phyloP scores from a whole-genome alignment of 1,284 basidiomycete genomes.

The Fomitopsis schrenkii region DNA sequence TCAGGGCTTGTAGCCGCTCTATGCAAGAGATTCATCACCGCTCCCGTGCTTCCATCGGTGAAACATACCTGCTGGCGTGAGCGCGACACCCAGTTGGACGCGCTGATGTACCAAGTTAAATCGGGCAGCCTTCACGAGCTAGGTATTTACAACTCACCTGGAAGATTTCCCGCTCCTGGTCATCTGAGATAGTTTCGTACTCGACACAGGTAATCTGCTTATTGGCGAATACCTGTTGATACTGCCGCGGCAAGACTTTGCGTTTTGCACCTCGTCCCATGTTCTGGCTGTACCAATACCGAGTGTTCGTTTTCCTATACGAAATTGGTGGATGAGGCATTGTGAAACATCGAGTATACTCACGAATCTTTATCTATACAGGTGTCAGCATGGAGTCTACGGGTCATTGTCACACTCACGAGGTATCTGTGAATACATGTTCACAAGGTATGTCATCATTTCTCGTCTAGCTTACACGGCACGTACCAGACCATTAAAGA shows the following conservation, averaged over 20 bases:
- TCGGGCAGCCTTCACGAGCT: not conserved
- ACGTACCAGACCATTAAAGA: conserved; percentile 65
- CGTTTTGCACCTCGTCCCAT: conserved; percentile 16
- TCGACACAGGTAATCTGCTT: conserved; percentile 75
- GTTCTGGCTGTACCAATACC: conserved; percentile 48
- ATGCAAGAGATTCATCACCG: not conserved
- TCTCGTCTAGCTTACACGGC: not conserved
- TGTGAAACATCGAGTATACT: conserved; percentile 15
- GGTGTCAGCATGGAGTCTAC: not conserved
- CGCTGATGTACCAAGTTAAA: conserved; percentile 26
- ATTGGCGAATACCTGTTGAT: conserved; percentile 50
- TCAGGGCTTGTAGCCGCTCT: conserved; percentile 46
- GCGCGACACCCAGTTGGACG: conserved; percentile 38
- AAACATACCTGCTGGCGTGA: conserved; percentile 41
- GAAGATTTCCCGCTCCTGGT: conserved; percentile 72
- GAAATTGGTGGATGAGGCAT: not conserved
- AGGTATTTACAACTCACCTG: conserved; percentile 37
- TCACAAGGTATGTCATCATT: not conserved
- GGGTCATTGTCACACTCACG: conserved; percentile 15
- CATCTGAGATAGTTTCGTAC: conserved; percentile 55
- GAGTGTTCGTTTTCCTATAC: conserved; percentile 37
- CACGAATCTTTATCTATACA: conserved; percentile 54
- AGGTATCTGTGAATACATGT: conserved; percentile 19
- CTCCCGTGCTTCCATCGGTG: not conserved
- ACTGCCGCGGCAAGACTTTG: conserved; percentile 43